Base-by-base conservation (phyloP, 139 green algal genomes). In the Chlamydomonas eustigma region DNA sequence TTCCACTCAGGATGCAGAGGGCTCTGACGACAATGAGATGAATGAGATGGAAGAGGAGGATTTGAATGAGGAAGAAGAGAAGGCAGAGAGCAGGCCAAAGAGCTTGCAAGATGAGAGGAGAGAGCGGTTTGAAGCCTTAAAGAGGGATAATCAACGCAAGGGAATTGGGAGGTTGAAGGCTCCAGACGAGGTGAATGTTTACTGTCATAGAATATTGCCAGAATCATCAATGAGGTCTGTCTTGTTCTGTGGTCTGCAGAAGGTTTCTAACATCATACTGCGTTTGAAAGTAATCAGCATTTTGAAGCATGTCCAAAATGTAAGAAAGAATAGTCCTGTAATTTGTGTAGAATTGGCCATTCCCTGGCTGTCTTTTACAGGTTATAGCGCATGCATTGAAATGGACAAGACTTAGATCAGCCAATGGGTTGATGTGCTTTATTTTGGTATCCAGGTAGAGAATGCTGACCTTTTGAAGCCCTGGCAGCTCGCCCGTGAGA, bases 381-480 rank as follows among this genome's bases (percentile, higher is more conserved):
- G n/a, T n/a, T n/a, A n/a, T n/a, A n/a, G n/a, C n/a, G n/a, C n/a
- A n/a, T n/a, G n/a, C n/a, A n/a, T n/a, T n/a, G n/a, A n/a, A n/a
- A n/a, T n/a, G n/a, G n/a, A n/a, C n/a, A n/a, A n/a, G n/a, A n/a
- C n/a, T n/a, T n/a, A n/a, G n/a, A n/a, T n/a, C n/a, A n/a, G n/a
- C n/a, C n/a, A n/a, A n/a, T n/a, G n/a, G n/a, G n/a, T n/a, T n/a
- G n/a, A n/a, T n/a, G n/a, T n/a, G n/a, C n/a, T n/a, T n/a, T n/a
- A n/a, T n/a, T n/a, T n/a, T n/a, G n/a, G n/a, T n/a, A n/a, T 50
- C 28, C 64, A 85, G 80, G 83, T 90, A n/a, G 78, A 77, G 1
- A 85, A 94, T 65, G 84, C 82, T 0, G 88, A 93, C 39, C 83
- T 95, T 77, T 79, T 95, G 31, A 93, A 88, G 31, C 75, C 80